These are phyloP conservation scores for Tylopilus orsonianus DNA, from an alignment of 1,284 basidiomycete species.

Conservation along the genomic window DNA sequence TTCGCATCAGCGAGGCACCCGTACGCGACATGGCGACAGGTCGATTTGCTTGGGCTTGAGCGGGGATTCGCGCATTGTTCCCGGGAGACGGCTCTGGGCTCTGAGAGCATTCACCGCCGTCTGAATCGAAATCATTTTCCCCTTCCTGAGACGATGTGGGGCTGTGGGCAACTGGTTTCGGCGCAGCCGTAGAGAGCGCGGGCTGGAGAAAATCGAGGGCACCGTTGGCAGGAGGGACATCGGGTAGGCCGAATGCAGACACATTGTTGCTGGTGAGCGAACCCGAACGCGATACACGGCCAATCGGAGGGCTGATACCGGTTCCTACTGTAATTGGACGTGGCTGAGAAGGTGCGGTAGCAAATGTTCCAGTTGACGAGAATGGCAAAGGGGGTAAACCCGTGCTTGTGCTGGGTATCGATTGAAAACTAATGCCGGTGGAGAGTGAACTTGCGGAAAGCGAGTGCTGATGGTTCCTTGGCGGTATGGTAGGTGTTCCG, in stretches of 20 bases:
- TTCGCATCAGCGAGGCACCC: constrained; percentile 21
- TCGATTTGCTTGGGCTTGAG: constrained; percentile 27
- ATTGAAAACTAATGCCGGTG: constrained; percentile 33
- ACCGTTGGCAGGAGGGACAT: constrained; percentile 26
- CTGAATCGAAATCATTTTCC: constrained; percentile 44
- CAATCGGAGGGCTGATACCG: constrained; percentile 42
- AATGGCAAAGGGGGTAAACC: constrained; percentile 33
- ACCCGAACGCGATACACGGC: constrained; percentile 62
- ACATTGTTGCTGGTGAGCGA: constrained; percentile 51
- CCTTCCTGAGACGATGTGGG: constrained; percentile 41
- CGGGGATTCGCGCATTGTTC: constrained; percentile 20
- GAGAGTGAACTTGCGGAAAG: constrained; percentile 38
- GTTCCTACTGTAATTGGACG: constrained; percentile 21
- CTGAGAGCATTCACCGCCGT: constrained; percentile 33
- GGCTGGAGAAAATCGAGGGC: constrained; percentile 35
- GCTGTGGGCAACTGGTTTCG: constrained; percentile 27
- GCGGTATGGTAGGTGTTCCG: constrained; percentile 23
- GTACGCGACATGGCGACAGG: constrained; percentile 24
- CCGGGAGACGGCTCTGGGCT: constrained; percentile 34
- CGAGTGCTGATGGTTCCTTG: constrained; percentile 36
- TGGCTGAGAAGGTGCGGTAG: constrained; percentile 28
- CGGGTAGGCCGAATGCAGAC: constrained; percentile 44
- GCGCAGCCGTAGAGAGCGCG: constrained; percentile 13
- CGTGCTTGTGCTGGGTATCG: constrained; percentile 35
- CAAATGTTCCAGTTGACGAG: constrained; percentile 33